Evolutionary conservation across 2,329 filamentous ascomycete genomes (phyloP).

Genomic region (Teratosphaeriaceae sp.): DNA sequence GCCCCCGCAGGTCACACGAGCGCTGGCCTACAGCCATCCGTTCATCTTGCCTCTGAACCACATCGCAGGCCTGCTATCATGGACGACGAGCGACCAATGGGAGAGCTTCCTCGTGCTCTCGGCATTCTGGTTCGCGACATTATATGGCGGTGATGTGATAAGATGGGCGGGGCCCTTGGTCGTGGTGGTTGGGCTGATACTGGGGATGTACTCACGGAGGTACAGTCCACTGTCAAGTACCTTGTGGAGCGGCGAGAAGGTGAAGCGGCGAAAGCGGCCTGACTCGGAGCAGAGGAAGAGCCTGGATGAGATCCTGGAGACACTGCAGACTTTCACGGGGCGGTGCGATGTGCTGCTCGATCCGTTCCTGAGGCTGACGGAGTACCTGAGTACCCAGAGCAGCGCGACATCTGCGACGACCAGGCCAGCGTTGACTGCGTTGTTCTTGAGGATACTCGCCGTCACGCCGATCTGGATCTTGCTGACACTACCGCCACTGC

Average conservation of each 20-base stretch:
- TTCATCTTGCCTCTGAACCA: constrained; percentile 87
- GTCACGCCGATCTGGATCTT: constrained; percentile 83
- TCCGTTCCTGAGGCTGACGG: constrained; percentile 79
- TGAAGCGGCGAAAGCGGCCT: constrained; percentile 46
- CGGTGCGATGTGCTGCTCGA: constrained; percentile 89
- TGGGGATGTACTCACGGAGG: constrained; percentile 85
- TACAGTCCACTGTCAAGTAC: constrained; percentile 89
- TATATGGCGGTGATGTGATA: constrained; percentile 82
- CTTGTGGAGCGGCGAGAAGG: constrained; percentile 61
- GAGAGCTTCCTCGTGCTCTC: constrained; percentile 89
- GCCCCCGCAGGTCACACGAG: constrained; percentile 87
- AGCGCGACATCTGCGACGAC: constrained; percentile 90
- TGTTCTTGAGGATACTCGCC: constrained; percentile 83
- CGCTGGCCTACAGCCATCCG: constrained; percentile 90
- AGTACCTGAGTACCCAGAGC: constrained; percentile 77
- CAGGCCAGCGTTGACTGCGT: constrained; percentile 75
- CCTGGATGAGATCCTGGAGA: constrained; percentile 94
- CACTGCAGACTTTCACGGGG: constrained; percentile 80
- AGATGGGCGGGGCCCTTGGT: constrained; percentile 77
- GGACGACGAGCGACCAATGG: constrained; percentile 92
- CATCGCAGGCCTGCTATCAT: constrained; percentile 77
- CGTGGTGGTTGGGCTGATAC: constrained; percentile 69
- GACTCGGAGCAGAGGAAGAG: constrained; percentile 73
- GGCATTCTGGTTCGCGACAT: constrained; percentile 74
- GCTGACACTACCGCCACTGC: constrained; percentile 73